Conservation (phyloP, 495 filamentous ascomycete genomes). For the Pyrenopolyporus hunteri region DNA sequence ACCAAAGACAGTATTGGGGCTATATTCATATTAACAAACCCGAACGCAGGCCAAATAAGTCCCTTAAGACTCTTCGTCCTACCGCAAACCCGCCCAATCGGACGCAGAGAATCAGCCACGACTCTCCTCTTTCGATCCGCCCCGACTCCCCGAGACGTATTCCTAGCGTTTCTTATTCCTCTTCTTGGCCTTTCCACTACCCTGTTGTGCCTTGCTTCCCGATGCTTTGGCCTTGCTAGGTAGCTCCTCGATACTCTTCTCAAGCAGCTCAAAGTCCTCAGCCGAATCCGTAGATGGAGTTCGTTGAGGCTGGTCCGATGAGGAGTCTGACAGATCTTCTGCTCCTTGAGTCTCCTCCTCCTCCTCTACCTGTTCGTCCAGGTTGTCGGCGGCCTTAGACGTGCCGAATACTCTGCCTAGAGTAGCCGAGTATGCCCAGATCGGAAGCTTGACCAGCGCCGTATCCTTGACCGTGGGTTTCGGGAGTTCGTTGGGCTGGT, state of each 20-base stretch:
- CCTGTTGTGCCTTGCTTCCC: slow-evolving; percentile 42
- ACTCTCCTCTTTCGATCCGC: background rate
- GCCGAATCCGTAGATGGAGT: slow-evolving; percentile 56
- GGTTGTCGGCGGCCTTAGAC: slow-evolving; percentile 42
- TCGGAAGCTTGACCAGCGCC: slow-evolving; percentile 68
- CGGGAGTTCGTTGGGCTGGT: slow-evolving; percentile 66
- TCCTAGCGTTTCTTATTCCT: slow-evolving; percentile 56
- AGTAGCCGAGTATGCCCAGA: slow-evolving; percentile 66
- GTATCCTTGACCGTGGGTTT: slow-evolving; percentile 72
- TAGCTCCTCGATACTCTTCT: slow-evolving; percentile 55
- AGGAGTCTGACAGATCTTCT: slow-evolving; percentile 43
- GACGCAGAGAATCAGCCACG: slow-evolving; percentile 4
- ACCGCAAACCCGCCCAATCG: background rate
- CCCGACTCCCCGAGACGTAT: background rate
- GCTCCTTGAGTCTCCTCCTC: slow-evolving; percentile 8
- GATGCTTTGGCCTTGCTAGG: slow-evolving; percentile 46
- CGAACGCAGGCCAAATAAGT: no score
- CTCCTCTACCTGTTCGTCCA: slow-evolving; percentile 32
- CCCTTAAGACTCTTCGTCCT: no score
- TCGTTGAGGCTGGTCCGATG: slow-evolving; percentile 44
- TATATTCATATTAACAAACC: no score
- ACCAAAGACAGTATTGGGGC: no score
- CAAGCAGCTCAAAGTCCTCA: slow-evolving; percentile 64
- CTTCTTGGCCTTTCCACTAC: slow-evolving; percentile 44
- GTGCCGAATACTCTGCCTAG: slow-evolving; percentile 59